These are phyloP conservation scores for Triticum dicoccoides DNA, from an alignment of 176 grass and related monocot genomes.

Conservation along the genomic window DNA sequence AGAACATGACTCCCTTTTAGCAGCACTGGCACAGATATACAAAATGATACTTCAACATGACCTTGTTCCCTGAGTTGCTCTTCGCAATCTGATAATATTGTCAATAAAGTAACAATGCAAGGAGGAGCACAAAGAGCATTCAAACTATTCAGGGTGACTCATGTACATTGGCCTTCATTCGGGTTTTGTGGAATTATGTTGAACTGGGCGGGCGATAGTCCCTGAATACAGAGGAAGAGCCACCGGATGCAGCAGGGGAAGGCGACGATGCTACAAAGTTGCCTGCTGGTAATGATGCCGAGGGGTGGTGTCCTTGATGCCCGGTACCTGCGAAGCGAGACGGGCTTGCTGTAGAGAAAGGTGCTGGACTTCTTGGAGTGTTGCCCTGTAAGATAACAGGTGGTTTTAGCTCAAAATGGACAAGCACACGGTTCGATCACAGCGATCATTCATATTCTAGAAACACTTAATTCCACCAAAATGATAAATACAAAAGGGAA, in stretches of 20 bases:
- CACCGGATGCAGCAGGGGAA: conserved; percentile 78
- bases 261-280: conserved; percentile 71
- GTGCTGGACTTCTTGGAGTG: conserved; percentile 47
- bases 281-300: conserved; percentile 46
- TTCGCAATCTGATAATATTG: neutral
- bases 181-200: conserved; percentile 2
- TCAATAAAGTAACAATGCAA: neutral
- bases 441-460: neutral
- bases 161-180: neutral
- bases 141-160: neutral
- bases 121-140: neutral
- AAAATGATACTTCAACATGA: neutral
- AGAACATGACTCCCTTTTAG: neutral
- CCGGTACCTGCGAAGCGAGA: conserved; percentile 53
- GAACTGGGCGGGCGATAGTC: conserved; percentile 53
- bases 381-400: conserved; percentile 38
- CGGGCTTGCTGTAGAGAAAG: conserved; percentile 58
- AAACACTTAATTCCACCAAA: neutral
- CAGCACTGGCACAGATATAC: neutral
- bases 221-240: conserved; percentile 62
- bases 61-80: neutral
- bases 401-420: neutral
- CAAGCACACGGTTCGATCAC: neutral
- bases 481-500: neutral
- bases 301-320: conserved; percentile 61